Base-by-base conservation (phyloP, 768 basidiomycete genomes). In the Naganishia randhawae region DNA sequence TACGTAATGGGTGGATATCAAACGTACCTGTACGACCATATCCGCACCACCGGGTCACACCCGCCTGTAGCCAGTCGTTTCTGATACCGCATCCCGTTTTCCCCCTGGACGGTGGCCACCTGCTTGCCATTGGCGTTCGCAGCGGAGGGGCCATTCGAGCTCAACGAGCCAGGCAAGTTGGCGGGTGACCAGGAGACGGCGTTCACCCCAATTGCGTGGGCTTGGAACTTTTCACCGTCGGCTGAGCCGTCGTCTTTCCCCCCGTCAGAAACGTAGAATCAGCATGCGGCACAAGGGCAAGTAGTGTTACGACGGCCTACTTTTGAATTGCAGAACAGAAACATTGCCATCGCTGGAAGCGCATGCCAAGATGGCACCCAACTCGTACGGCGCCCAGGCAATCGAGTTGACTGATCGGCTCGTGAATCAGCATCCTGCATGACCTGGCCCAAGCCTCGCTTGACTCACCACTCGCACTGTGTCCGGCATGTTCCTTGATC, bases 141-240 rank as follows among this genome's bases (percentile, higher is more conserved):
- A 7, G 41, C 41, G 2, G 84, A 84, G 84, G 85, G 54, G 73
- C 86, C 85, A 37, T 51, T 62, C 33, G 66, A 55, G 33, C 67
- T 66, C 22, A 73, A 57, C 17, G 74, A 67, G 4, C 91, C 91
- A 4, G 92, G 89, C 37, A 89, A 85, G 50, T 87, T 86, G 42
- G 93, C 91, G 0, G 96, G 95, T 0, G 93, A 92, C 96, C 96
- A 99, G 7, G 93, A 94, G 54, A 98, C 90, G 63, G 94, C 91
- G 76, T 97, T 98, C 79, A 92, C 96, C 29, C 94, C 93, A 62
- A 94, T 94, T 0, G 92, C 90, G 77, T 99, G 95, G 0, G 90
- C 96, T 41, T 90, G 89, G 83, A 97, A 96, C 71, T 95, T 90
- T 69, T 91, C 91, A 0, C 91, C 91, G 71, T 89, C 91, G 88